phyloP scores from a whole-genome alignment of 2,329 filamentous ascomycete species.

The Botrytis porri region DNA sequence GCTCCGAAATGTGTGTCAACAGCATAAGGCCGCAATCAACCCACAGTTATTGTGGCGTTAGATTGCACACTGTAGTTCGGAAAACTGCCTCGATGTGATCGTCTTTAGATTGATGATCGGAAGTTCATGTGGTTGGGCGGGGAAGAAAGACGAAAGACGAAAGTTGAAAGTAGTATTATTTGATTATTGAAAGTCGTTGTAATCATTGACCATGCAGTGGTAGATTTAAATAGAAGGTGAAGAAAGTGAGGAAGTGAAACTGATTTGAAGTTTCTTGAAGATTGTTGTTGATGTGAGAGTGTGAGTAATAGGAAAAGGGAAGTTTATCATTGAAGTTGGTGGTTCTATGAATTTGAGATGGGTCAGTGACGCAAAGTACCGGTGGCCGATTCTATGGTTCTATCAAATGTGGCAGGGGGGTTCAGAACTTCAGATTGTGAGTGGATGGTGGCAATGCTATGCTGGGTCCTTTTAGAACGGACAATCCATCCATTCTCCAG shows the following conservation, averaged over 20 bases:
- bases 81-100: conserved; percentile 5
- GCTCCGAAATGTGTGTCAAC: conserved; percentile 7
- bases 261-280: background rate
- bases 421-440: background rate
- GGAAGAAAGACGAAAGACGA: background rate
- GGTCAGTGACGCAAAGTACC: conserved; percentile 6
- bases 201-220: background rate
- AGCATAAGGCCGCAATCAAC: conserved; percentile 19
- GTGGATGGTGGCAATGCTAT: background rate
- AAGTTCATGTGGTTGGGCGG: background rate
- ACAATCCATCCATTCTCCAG: background rate
- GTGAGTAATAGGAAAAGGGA: background rate
- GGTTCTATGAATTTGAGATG: background rate
- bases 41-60: conserved; percentile 15
- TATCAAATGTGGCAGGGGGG: background rate
- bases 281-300: background rate
- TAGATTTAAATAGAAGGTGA: background rate
- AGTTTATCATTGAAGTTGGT: background rate
- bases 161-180: background rate
- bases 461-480: background rate
- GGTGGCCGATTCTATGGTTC: background rate
- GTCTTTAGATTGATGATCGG: conserved; percentile 10
- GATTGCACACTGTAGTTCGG: conserved; percentile 5
- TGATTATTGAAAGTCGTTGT: background rate
- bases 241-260: background rate